Evolutionary conservation across 768 basidiomycete species (phyloP), one percentile per base, ranked within the genome.

Genomic region (Leucosporidium yakuticum): DNA sequence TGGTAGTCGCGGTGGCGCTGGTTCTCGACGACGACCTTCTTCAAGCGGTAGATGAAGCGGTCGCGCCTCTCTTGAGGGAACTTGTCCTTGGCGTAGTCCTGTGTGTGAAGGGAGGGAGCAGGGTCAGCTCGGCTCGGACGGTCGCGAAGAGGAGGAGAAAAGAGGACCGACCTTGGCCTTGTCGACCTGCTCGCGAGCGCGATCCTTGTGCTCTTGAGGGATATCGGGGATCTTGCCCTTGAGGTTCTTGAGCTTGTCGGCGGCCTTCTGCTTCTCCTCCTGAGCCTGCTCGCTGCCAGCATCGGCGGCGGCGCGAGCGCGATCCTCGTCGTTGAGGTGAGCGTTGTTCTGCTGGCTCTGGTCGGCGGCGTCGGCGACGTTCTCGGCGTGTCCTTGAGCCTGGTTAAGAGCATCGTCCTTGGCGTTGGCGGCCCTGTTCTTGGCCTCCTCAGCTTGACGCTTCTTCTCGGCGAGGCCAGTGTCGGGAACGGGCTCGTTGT

Each of bases 61-160:
- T 95, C 91, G 29, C 91, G 84, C 27, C 95, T 83, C 79, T 93
- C 93, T 73, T 88, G 83, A 0, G 94, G 93, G 83, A 96, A 93
- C 49, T 94, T 89, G 59, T 93, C 90, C 21, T 80, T 79, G 62
- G 96, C 73, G 78, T 90, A 88, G 39, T 86, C 82, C 75, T 58
- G 48, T 4, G n/a, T n/a, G n/a, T n/a, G n/a, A n/a, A n/a, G n/a
- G n/a, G 25, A 5, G 14, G 55, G 2, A 27, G 39, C 29, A 51
- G 29, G 7, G 39, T 63, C 54, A 63, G 62, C 32, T 34, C 48
- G 23, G 7, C 49, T 17, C 53, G 17, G 11, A 9, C n/a, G 4
- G 7, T 4, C 27, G 8, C 53, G 59, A 51, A 29, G 29, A 29
- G 27, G n/a, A 25, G 7, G 20, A 4, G 27, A 44, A 11, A n/a